Percentiles rank a stretch among this genome's conserved stretches.
These are phyloP conservation scores for Chlorella sp. DNA, from an alignment of 139 green algal genomes.

Conservation along the genomic window DNA sequence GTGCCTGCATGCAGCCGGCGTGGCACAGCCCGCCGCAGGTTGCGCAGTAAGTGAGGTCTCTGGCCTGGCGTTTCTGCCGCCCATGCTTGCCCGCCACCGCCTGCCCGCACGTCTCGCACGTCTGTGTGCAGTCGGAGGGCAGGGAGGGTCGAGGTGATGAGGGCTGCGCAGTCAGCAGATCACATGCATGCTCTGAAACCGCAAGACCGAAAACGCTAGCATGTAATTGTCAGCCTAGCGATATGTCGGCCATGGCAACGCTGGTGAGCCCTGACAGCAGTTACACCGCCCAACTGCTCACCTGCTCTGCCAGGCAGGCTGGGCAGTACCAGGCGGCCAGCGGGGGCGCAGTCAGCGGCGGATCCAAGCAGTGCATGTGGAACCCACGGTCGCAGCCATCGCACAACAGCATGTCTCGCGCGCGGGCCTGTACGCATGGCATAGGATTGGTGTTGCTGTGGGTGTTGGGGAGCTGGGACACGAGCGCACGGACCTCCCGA, in stretches of 20 bases:
- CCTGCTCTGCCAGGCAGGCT: slow-evolving; percentile 8
- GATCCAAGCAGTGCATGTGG: slow-evolving; percentile 61
- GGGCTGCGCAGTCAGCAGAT: no score
- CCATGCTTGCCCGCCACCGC: background rate
- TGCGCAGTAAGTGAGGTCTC: slow-evolving; percentile 19
- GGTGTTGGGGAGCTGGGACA: no score
- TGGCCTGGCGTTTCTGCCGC: background rate
- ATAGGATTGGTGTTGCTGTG: background rate
- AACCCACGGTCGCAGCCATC: slow-evolving; percentile 60
- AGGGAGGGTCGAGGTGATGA: no score
- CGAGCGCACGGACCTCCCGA: no score
- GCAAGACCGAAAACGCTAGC: no score
- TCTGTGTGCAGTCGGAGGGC: background rate
- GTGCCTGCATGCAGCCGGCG: slow-evolving; percentile 32
- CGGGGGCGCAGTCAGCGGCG: slow-evolving; percentile 47
- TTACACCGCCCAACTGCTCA: no score
- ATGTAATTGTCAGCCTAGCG: no score
- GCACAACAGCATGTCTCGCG: slow-evolving; percentile 58
- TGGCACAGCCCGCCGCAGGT: slow-evolving; percentile 37
- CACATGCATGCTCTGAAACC: no score
- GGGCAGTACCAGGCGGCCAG: slow-evolving; percentile 42
- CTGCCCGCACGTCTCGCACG: slow-evolving; percentile 30
- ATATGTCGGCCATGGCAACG: no score
- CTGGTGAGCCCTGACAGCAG: no score
- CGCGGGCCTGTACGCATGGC: background rate